Evolutionary conservation across 2,329 filamentous ascomycete species (phyloP).

Genomic region (Venturia oleaginea): DNA sequence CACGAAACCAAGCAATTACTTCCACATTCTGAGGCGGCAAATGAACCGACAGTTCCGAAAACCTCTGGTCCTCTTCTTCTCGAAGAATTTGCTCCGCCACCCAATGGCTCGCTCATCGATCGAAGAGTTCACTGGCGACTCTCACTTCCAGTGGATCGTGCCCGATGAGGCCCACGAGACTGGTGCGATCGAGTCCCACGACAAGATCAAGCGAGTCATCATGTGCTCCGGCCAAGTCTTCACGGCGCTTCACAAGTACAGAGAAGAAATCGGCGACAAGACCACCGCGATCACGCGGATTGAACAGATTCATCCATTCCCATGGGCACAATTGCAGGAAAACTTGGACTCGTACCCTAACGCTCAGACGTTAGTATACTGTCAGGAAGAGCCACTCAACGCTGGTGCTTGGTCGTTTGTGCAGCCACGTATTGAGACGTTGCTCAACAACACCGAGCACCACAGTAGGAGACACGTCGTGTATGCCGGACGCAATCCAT

Average conservation of each 20-base stretch:
- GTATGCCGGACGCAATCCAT: slow-evolving; percentile 91
- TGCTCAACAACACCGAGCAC: slow-evolving; percentile 85
- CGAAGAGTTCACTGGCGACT: slow-evolving; percentile 83
- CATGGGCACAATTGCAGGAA: slow-evolving; percentile 92
- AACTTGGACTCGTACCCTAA: slow-evolving; percentile 97
- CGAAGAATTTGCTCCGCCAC: slow-evolving; percentile 90
- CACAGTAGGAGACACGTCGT: slow-evolving; percentile 93
- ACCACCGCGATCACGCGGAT: slow-evolving; percentile 90
- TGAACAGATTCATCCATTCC: slow-evolving; percentile 98
- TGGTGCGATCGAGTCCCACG: slow-evolving; percentile 63
- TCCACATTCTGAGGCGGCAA: slow-evolving; percentile 92
- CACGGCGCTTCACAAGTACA: slow-evolving; percentile 81
- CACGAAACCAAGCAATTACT: slow-evolving; percentile 91
- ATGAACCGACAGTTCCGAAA: slow-evolving; percentile 99
- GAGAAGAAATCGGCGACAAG: slow-evolving; percentile 74
- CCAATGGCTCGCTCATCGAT: slow-evolving; percentile 82
- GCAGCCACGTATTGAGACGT: slow-evolving; percentile 94
- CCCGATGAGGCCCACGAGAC: slow-evolving; percentile 75
- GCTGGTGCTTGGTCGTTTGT: slow-evolving; percentile 94
- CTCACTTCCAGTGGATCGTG: slow-evolving; percentile 96
- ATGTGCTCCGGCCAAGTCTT: slow-evolving; percentile 95
- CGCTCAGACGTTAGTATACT: slow-evolving; percentile 94
- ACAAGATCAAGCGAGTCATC: slow-evolving; percentile 89
- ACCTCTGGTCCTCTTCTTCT: slow-evolving; percentile 96
- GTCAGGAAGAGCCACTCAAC: slow-evolving; percentile 95